Evolutionary conservation across 495 filamentous ascomycete species (phyloP).

Genomic region (Aspergillus haitiensis): DNA sequence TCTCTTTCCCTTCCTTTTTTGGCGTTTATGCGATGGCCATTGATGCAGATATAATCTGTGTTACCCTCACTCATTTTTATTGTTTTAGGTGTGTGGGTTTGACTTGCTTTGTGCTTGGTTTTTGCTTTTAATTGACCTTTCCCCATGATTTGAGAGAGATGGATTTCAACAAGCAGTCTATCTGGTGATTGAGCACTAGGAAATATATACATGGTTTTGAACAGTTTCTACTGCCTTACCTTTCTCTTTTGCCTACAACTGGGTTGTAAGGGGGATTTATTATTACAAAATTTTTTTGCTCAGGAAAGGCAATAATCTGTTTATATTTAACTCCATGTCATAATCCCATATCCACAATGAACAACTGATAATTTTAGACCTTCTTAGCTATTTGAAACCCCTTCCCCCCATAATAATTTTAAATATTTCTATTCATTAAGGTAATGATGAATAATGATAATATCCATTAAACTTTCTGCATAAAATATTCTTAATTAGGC

Average conservation of each 20-base stretch:
- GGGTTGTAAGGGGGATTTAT: too few relatives aligned
- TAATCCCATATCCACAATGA: too few relatives aligned
- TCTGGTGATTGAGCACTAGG: conserved; percentile 14
- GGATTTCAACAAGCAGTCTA: conserved; percentile 2
- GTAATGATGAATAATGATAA: background rate
- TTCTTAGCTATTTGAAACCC: too few relatives aligned
- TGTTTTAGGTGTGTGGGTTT: conserved; percentile 21
- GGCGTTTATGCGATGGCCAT: conserved; percentile 20
- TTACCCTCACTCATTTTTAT: conserved; percentile 25
- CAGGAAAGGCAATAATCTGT: too few relatives aligned
- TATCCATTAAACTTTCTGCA: background rate
- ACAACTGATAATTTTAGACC: too few relatives aligned
- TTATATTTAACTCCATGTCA: too few relatives aligned
- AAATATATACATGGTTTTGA: conserved; percentile 25
- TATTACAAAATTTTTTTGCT: too few relatives aligned
- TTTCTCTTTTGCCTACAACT: background rate
- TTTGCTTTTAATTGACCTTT: conserved; percentile 7
- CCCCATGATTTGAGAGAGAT: conserved; percentile 15
- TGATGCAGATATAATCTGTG: conserved; percentile 16
- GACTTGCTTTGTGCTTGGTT: conserved; percentile 10
- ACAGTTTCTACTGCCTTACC: background rate
- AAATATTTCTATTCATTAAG: too few relatives aligned
- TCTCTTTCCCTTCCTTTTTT: conserved; percentile 14
- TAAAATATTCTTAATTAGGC: conserved; percentile 4
- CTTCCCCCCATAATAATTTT: too few relatives aligned